A percentile compares a stretch with the other conserved stretches of the same genome.
These are phyloP conservation scores for Wickerhamiella occidentalis DNA, from an alignment of 805 yeast species.

Conservation along the genomic window DNA sequence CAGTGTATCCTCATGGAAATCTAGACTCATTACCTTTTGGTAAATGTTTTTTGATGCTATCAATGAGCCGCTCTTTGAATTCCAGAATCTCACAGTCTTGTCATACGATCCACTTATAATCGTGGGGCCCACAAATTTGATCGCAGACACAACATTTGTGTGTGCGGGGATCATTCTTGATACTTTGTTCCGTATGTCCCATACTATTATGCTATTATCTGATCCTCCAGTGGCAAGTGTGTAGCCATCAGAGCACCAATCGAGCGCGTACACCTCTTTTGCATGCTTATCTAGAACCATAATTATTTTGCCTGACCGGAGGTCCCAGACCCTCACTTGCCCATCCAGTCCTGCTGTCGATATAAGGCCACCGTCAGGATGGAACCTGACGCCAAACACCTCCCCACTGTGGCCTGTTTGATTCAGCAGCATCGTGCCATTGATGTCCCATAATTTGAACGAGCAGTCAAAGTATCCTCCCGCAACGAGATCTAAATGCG, in stretches of 20 bases:
- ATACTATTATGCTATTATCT: constrained; percentile 64
- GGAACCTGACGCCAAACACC: constrained; percentile 44
- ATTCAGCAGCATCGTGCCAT: constrained; percentile 38
- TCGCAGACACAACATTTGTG: constrained; percentile 53
- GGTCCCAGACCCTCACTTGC: constrained; percentile 67
- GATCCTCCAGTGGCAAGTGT: constrained; percentile 74
- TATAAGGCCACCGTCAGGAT: constrained; percentile 59
- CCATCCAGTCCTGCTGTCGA: constrained; percentile 75
- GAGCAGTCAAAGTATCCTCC: constrained; percentile 74
- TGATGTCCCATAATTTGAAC: constrained; percentile 79
- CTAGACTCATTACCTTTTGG: constrained; percentile 66
- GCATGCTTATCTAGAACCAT: constrained; percentile 54
- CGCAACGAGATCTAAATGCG: constrained; percentile 42
- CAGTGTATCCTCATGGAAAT: constrained; percentile 28
- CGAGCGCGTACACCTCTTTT: constrained; percentile 54
- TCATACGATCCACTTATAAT: constrained; percentile 62
- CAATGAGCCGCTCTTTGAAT: constrained; percentile 29
- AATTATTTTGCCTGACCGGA: constrained; percentile 60
- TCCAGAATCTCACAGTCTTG: constrained; percentile 48
- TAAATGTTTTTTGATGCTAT: constrained; percentile 41
- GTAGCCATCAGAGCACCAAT: constrained; percentile 67
- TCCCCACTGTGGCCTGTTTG: constrained; percentile 85
- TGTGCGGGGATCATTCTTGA: constrained; percentile 57
- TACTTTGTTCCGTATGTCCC: constrained; percentile 63
- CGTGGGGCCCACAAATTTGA: constrained; percentile 36